Base-by-base conservation (phyloP, 225 moss, liverwort and hornwort genomes). In the Thuidium tamariscinum region DNA sequence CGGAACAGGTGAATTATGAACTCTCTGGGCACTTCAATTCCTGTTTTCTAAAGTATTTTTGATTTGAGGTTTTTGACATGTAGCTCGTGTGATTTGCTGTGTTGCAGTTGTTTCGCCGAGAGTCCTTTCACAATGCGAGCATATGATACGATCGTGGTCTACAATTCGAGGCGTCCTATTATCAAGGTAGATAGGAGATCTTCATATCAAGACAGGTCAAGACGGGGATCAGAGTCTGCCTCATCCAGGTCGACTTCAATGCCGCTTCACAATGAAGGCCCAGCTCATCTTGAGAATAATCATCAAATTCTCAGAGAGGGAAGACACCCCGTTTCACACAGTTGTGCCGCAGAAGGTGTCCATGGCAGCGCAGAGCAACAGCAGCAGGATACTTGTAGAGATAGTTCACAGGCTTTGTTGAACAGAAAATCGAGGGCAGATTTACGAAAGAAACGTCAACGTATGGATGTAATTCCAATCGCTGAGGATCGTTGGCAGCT, bases 71-170 rank as follows among this genome's bases (percentile, higher is more conserved):
- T 71, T 83, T 6, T 27, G 22, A 79, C 54, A 13, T 83, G 27
- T 84, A 70, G 29, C 73, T 82, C 29, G 36, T 76, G 84, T 74
- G 74, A 74, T 89, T 81, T 87, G 49, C 71, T 67, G 79, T 67
- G 79, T 55, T 59, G 79, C 89, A 93, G 93, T 48, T 92, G 89
- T 78, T 93, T 92, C 75, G 92, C 92, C 46, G 88, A 89, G 83
- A 93, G 93, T 82, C 93, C 93, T 55, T 92, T 93, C n/a, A 92
- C 93, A 63, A 92, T 93, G 88, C 92, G 84, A 86, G 92, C 89
- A 15, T 92, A 93, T 49, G 93, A 93, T 85, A 91, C 83, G 60
- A 74, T 89, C 13, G 93, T 89, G 23, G 88, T 91, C 34, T 93
- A 93, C 13, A 74, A 55, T 22, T 51, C 22, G 56, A 89, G 85